Evolutionary conservation across 441 rosid species (phyloP).

Genomic region (Euphorbia schlechtendalii): DNA sequence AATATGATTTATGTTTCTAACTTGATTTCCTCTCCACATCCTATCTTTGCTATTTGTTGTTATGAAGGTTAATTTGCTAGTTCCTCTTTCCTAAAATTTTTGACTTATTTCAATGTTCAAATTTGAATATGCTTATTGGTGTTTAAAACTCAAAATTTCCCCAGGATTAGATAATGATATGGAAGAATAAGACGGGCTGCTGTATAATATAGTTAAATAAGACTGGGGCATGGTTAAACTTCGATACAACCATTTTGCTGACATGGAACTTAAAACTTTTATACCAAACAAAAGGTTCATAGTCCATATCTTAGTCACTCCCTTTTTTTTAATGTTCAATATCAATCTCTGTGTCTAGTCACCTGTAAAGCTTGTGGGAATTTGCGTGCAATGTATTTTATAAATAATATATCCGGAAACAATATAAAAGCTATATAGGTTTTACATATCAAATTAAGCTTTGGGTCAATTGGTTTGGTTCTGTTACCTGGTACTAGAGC

Average conservation of each 20-base stretch:
- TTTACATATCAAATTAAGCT: too few relatives aligned
- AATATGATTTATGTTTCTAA: too few relatives aligned
- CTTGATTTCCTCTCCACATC: too few relatives aligned
- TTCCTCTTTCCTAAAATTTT: neutral
- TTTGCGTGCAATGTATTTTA: neutral
- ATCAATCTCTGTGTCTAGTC: neutral
- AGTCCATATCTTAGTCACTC: neutral
- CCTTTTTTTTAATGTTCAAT: neutral
- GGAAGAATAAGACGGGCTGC: neutral
- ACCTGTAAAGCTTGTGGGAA: neutral
- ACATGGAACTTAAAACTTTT: neutral
- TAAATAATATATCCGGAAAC: too few relatives aligned
- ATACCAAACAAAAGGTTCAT: neutral
- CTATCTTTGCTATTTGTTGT: neutral
- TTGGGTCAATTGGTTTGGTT: too few relatives aligned
- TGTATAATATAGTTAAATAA: too few relatives aligned
- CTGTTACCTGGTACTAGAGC: too few relatives aligned
- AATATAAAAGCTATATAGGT: too few relatives aligned
- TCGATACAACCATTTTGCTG: neutral
- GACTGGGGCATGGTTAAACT: neutral
- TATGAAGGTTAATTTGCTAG: neutral
- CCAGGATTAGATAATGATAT: conserved; percentile 1
- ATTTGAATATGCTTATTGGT: neutral
- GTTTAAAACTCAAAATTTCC: neutral
- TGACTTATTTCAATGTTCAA: neutral